Evolutionary conservation across 2,329 filamentous ascomycete genomes (phyloP).

Genomic region (Ceratocystis lukuohia): DNA sequence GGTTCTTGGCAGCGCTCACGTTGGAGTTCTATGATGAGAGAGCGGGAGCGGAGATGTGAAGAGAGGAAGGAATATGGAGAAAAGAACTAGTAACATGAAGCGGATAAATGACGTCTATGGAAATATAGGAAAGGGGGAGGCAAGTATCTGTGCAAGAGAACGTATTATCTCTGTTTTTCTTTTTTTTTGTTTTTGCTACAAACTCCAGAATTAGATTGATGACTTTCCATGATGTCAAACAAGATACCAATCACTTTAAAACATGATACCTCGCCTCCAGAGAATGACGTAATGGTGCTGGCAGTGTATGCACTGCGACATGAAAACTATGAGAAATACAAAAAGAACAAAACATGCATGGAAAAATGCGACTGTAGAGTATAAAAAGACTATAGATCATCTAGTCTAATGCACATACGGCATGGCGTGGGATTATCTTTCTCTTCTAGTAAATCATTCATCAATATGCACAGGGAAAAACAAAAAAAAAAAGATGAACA

Average conservation of each 20-base stretch:
- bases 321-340: background rate
- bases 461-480: background rate
- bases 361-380: background rate
- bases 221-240: background rate
- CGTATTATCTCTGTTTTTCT: background rate
- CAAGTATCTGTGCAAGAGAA: background rate
- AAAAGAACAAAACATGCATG: background rate
- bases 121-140: slow-evolving; percentile 3
- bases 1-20: slow-evolving; percentile 80
- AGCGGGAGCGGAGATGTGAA: too few species aligned
- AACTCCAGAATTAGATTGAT: background rate
- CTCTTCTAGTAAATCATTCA: background rate
- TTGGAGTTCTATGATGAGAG: slow-evolving; percentile 71
- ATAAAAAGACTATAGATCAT: background rate
- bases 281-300: background rate
- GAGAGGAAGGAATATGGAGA: slow-evolving; percentile 21
- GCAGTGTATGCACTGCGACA: background rate
- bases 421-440: background rate
- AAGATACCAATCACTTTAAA: background rate
- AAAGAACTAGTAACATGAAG: background rate
- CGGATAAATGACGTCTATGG: background rate
- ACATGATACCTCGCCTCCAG: background rate
- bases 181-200: background rate
- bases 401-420: too few species aligned
- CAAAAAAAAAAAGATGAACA: background rate